Conservation (phyloP, 2,329 filamentous ascomycete genomes). For the Chaetomiaceae sp. region DNA sequence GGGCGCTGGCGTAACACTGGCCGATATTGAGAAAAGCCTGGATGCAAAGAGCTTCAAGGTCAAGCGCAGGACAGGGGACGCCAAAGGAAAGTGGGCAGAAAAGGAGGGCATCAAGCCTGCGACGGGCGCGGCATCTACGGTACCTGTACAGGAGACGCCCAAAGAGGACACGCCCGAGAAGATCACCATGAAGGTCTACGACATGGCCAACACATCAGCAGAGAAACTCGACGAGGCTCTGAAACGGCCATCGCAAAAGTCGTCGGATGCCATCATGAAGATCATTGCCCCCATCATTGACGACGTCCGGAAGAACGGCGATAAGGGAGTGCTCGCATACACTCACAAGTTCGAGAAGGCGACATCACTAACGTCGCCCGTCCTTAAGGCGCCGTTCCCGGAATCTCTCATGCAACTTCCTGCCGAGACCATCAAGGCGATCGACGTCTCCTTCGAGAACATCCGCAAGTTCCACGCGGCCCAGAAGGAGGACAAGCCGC, state of each 20-base stretch:
- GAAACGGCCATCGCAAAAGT: conserved; percentile 87
- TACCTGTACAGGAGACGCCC: conserved; percentile 39
- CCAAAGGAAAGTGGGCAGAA: conserved; percentile 87
- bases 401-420: conserved; percentile 78
- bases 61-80: conserved; percentile 86
- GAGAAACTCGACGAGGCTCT: conserved; percentile 68
- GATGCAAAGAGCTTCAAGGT: conserved; percentile 95
- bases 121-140: conserved; percentile 33
- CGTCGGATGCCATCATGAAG: conserved; percentile 86
- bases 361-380: conserved; percentile 81
- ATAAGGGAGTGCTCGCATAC: conserved; percentile 83
- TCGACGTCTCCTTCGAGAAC: conserved; percentile 90
- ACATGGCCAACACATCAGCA: conserved; percentile 60
- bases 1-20: conserved; percentile 74
- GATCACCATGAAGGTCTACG: conserved; percentile 79
- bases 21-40: conserved; percentile 87
- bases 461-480: conserved; percentile 91
- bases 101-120: conserved; percentile 65
- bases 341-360: conserved; percentile 99
- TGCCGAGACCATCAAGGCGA: conserved; percentile 81
- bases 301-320: conserved; percentile 76
- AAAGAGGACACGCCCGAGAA: conserved; percentile 38
- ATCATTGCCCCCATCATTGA: conserved; percentile 91
- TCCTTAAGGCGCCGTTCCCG: conserved; percentile 86
- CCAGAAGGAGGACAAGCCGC: conserved; percentile 76